These are phyloP conservation scores for Metschnikowia gelsemii DNA, from an alignment of 805 yeast genomes.

Conservation along the genomic window DNA sequence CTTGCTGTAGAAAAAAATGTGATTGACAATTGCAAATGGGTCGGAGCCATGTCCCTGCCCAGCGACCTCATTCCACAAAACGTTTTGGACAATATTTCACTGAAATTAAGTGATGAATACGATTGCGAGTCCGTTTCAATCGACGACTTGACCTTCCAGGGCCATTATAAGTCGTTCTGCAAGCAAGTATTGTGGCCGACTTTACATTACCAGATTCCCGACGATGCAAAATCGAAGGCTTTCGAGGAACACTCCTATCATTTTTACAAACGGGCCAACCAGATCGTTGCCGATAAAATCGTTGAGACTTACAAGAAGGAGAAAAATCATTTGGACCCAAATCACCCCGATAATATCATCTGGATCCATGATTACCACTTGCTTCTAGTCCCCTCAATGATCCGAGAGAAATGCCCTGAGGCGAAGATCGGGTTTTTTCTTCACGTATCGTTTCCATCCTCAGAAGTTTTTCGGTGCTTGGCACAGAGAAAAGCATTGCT, in stretches of 20 bases:
- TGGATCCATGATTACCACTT: constrained; percentile 97
- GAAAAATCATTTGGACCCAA: constrained; percentile 46
- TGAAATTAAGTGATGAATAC: constrained; percentile 47
- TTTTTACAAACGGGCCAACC: constrained; percentile 73
- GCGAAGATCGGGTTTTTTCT: constrained; percentile 90
- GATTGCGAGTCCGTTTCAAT: constrained; percentile 67
- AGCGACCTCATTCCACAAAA: constrained; percentile 70
- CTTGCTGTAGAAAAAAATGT: constrained; percentile 45
- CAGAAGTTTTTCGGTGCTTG: constrained; percentile 91
- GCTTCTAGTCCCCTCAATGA: constrained; percentile 80
- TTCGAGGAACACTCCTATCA: constrained; percentile 96
- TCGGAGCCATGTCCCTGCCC: constrained; percentile 92
- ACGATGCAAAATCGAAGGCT: constrained; percentile 88
- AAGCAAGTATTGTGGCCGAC: constrained; percentile 97
- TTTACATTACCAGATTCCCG: constrained; percentile 89
- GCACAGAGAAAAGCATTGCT: constrained; percentile 80
- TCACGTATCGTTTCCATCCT: constrained; percentile 92
- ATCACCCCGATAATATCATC: constrained; percentile 57
- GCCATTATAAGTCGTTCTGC: constrained; percentile 88
- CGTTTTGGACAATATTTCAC: constrained; percentile 54
- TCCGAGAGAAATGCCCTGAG: constrained; percentile 68
- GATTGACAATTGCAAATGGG: constrained; percentile 56
- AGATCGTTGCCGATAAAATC: constrained; percentile 73
- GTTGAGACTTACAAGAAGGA: constrained; percentile 55
- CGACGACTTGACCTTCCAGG: constrained; percentile 77